Evolutionary conservation across 768 basidiomycete species (phyloP).

Genomic region (Termitomyces sp.): DNA sequence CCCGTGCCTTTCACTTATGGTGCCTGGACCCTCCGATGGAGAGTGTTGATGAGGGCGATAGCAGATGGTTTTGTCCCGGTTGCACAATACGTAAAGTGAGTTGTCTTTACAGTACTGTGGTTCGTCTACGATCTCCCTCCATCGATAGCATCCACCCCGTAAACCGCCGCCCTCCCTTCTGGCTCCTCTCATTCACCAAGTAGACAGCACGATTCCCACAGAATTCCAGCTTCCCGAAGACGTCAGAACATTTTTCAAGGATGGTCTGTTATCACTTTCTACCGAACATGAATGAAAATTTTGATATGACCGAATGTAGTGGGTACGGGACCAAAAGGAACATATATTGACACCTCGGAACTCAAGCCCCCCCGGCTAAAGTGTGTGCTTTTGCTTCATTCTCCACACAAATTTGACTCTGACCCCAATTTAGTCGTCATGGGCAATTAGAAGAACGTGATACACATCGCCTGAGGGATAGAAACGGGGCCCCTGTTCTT

Average conservation of each 20-base stretch:
- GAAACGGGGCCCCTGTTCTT: slow-evolving; percentile 75
- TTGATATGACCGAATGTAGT: slow-evolving; percentile 43
- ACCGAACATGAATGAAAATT: slow-evolving; percentile 7
- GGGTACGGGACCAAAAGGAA: slow-evolving; percentile 69
- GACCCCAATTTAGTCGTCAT: slow-evolving; percentile 50
- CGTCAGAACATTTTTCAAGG: slow-evolving; percentile 77
- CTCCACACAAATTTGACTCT: slow-evolving; percentile 1
- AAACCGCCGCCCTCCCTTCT: slow-evolving; percentile 65
- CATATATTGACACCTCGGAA: slow-evolving; percentile 78
- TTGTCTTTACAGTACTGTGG: slow-evolving; percentile 8
- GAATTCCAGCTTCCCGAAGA: slow-evolving; percentile 89
- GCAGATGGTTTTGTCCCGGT: slow-evolving; percentile 76
- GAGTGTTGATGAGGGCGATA: slow-evolving; percentile 78
- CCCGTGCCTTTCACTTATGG: slow-evolving; percentile 92
- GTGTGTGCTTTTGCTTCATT: slow-evolving; percentile 41
- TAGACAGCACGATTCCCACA: slow-evolving; percentile 64
- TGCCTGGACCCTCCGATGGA: slow-evolving; percentile 97
- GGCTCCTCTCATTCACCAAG: slow-evolving; percentile 64
- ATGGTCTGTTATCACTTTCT: slow-evolving; percentile 48
- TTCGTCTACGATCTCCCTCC: slow-evolving; percentile 11
- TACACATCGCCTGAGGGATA: slow-evolving; percentile 79
- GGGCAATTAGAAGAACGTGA: slow-evolving; percentile 92
- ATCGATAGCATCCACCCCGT: slow-evolving; percentile 54
- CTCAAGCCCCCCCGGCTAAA: slow-evolving; percentile 75
- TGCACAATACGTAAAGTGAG: slow-evolving; percentile 65